Evolutionary conservation across 345 rosid genomes (phyloP).

Genomic region (Lenwebbia sp.): DNA sequence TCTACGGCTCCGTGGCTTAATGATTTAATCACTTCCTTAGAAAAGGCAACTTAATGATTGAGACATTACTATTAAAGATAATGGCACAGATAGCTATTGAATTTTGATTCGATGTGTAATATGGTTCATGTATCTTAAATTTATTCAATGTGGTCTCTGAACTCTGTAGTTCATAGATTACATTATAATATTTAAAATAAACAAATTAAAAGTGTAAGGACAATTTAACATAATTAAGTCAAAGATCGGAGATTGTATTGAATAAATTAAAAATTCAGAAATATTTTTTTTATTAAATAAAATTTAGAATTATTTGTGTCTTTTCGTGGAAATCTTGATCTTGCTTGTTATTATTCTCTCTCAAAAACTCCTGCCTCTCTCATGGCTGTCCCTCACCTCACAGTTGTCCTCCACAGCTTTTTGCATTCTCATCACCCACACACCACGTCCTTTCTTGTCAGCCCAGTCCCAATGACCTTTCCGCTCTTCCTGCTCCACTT

Average conservation of each 20-base stretch:
- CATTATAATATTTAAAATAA: not conserved
- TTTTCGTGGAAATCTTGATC: not conserved
- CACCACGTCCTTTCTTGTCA: not conserved
- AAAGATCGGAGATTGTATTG: rapidly evolving
- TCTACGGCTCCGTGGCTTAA: no score
- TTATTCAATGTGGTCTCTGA: rapidly evolving
- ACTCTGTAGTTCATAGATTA: rapidly evolving
- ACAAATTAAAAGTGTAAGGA: rapidly evolving
- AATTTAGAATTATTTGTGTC: not conserved
- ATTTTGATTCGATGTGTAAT: not conserved
- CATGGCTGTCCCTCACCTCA: not conserved
- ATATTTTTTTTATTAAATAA: not conserved
- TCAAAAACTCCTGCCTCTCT: not conserved
- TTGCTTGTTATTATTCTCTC: not conserved
- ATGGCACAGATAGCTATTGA: not conserved
- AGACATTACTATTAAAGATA: not conserved
- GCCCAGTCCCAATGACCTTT: not conserved
- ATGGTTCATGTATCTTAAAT: rapidly evolving
- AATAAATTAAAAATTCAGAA: not conserved
- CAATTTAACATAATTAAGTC: rapidly evolving
- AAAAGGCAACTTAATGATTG: not conserved
- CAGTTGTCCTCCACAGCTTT: not conserved
- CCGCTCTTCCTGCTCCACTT: not conserved
- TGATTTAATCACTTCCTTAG: not conserved
- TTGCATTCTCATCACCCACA: not conserved